These are phyloP conservation scores for Blastomyces gilchristii DNA, from an alignment of 2,329 filamentous ascomycete species.

Conservation along the genomic window DNA sequence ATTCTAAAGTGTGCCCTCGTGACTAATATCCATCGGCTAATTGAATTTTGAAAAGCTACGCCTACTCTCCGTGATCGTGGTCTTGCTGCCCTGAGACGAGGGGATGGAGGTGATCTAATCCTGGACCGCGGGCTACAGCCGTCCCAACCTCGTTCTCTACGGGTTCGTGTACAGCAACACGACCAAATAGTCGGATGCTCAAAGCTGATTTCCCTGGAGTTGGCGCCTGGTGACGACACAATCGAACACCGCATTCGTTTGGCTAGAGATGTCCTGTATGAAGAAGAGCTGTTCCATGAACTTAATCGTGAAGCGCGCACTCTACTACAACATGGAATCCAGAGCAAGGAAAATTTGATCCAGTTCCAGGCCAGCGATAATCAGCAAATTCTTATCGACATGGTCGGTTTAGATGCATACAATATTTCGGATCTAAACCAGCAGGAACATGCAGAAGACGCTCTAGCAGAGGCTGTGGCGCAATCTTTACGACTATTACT, in stretches of 20 bases:
- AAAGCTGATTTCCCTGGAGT: constrained; percentile 16
- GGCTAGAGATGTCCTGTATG: constrained; percentile 43
- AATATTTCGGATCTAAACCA: constrained; percentile 23
- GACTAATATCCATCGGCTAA: constrained; percentile 4
- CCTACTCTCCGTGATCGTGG: constrained; percentile 56
- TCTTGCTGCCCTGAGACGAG: constrained; percentile 67
- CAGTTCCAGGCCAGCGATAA: constrained; percentile 45
- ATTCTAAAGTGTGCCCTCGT: background rate
- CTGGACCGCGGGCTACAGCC: constrained; percentile 54
- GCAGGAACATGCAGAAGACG: constrained; percentile 20
- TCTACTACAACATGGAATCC: constrained; percentile 60
- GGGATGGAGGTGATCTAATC: constrained; percentile 61
- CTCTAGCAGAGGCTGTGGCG: constrained; percentile 55
- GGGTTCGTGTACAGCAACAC: constrained; percentile 54
- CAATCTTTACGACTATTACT: constrained; percentile 66
- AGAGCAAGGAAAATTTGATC: constrained; percentile 49
- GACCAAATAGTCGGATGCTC: constrained; percentile 50
- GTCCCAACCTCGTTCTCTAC: constrained; percentile 49
- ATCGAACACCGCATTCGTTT: constrained; percentile 30
- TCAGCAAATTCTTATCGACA: constrained; percentile 55
- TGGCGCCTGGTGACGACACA: constrained; percentile 19
- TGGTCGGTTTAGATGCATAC: constrained; percentile 51
- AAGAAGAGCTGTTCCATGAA: constrained; percentile 80
- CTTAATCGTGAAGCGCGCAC: constrained; percentile 69
- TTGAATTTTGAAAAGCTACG: constrained; percentile 32